Conservation (phyloP, 148 eudicot genomes). For the Pharnaceum exiguum region DNA sequence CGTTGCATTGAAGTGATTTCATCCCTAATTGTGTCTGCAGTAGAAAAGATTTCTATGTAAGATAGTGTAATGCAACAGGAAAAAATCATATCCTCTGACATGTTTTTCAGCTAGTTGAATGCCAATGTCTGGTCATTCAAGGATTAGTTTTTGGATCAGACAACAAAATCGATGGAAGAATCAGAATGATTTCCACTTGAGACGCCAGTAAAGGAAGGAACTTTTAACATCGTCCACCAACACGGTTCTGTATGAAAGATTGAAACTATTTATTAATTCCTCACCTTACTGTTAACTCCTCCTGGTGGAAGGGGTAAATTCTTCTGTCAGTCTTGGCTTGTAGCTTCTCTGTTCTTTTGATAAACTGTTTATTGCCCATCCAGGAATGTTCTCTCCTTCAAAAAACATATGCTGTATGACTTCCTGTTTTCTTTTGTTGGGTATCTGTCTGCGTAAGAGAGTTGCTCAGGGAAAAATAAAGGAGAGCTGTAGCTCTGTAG, state of each 20-base stretch:
- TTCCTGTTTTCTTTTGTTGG: neutral
- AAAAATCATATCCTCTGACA: neutral
- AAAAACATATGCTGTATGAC: neutral
- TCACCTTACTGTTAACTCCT: neutral
- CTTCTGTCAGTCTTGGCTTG: neutral
- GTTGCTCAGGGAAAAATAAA: neutral
- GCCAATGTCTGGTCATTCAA: slow-evolving; percentile 3
- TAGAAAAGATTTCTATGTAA: neutral
- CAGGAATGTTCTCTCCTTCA: neutral
- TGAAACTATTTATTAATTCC: neutral
- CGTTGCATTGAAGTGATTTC: neutral
- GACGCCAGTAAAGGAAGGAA: neutral
- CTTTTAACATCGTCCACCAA: slow-evolving; percentile 2
- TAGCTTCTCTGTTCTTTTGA: neutral
- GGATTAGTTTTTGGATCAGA: slow-evolving; percentile 4
- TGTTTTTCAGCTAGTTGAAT: no score
- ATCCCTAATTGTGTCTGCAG: neutral
- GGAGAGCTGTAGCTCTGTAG: neutral
- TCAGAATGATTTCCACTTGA: slow-evolving; percentile 5
- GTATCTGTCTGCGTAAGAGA: neutral
- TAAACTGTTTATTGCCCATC: neutral
- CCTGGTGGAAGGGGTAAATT: slow-evolving; percentile 8
- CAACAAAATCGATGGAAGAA: slow-evolving; percentile 16
- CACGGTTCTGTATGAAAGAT: neutral
- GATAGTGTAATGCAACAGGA: neutral